phyloP scores from a whole-genome alignment of 1,284 basidiomycete species.

The Rhodotorula sp. region DNA sequence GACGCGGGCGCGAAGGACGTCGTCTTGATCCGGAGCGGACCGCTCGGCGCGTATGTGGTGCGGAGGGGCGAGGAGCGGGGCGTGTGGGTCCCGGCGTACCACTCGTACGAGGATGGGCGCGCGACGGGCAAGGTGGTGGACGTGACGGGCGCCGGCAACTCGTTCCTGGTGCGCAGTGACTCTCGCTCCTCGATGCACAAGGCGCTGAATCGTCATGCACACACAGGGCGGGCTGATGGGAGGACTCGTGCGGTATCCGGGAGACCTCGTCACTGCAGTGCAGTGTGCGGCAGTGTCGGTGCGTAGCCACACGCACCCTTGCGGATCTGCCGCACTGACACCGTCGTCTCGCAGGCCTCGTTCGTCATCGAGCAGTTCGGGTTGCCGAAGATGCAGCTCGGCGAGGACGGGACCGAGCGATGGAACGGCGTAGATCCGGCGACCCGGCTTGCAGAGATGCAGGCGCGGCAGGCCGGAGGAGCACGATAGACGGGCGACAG shows the following conservation, averaged over 20 bases:
- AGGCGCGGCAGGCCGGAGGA: background rate
- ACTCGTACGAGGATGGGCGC: constrained; percentile 55
- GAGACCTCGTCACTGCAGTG: constrained; percentile 20
- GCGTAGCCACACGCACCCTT: background rate
- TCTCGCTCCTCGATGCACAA: background rate
- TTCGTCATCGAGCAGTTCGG: constrained; percentile 74
- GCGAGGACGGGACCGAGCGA: constrained; percentile 14
- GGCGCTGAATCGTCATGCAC: constrained; percentile 52
- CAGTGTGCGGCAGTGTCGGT: constrained; percentile 24
- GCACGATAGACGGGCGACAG: background rate
- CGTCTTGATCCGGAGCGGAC: constrained; percentile 74
- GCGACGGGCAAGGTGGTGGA: constrained; percentile 65
- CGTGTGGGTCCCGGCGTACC: constrained; percentile 76
- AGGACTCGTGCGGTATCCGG: constrained; percentile 35
- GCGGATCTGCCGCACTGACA: background rate
- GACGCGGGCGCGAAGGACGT: constrained; percentile 51
- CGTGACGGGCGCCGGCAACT: constrained; percentile 86
- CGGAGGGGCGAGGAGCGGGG: constrained; percentile 53
- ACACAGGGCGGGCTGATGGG: constrained; percentile 49
- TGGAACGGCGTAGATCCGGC: constrained; percentile 39
- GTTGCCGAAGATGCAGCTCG: constrained; percentile 19
- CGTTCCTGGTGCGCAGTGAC: constrained; percentile 69
- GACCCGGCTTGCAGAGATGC: constrained; percentile 33
- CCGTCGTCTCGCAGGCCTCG: constrained; percentile 55
- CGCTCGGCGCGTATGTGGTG: constrained; percentile 71